phyloP scores from a whole-genome alignment of 805 yeast species.

The Candida silvicultrix region DNA sequence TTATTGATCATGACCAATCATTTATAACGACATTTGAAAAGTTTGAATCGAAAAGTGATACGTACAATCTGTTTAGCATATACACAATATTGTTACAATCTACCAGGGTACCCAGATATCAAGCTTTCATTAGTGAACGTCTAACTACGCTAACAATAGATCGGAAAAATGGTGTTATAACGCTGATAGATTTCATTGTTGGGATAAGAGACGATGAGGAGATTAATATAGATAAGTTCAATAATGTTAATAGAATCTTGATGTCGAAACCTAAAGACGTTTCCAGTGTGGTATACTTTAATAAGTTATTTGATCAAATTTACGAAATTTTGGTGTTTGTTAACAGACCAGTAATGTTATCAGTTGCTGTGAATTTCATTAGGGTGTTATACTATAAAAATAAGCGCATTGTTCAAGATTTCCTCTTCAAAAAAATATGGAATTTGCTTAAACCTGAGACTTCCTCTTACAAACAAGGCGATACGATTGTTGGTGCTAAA shows the following conservation, averaged over 20 bases:
- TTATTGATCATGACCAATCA: conserved; percentile 25
- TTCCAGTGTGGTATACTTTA: conserved; percentile 43
- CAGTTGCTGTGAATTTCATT: conserved; percentile 50
- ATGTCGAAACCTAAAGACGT: conserved; percentile 54
- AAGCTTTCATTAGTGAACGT: conserved; percentile 37
- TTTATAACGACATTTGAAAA: conserved; percentile 11
- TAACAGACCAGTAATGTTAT: conserved; percentile 54
- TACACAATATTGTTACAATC: conserved; percentile 54
- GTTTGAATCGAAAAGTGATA: conserved; percentile 43
- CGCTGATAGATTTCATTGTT: conserved; percentile 68
- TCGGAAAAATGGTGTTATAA: conserved; percentile 64
- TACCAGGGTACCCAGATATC: conserved; percentile 40
- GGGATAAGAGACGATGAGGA: conserved; percentile 74
- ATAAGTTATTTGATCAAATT: conserved; percentile 56
- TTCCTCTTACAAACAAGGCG: conserved; percentile 16
- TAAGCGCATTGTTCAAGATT: conserved; percentile 46
- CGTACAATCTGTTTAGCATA: conserved; percentile 58
- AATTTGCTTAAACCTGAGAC: conserved; percentile 31
- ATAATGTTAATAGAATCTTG: conserved; percentile 60
- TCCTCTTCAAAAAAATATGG: conserved; percentile 49
- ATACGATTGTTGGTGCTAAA: conserved; percentile 35
- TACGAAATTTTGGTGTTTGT: conserved; percentile 50
- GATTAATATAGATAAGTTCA: conserved; percentile 57
- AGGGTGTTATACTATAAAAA: conserved; percentile 46
- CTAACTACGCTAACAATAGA: conserved; percentile 49